Evolutionary conservation across 1,284 basidiomycete genomes (phyloP), one percentile per base, ranked within the genome.

Genomic region (Flammula alnicola): DNA sequence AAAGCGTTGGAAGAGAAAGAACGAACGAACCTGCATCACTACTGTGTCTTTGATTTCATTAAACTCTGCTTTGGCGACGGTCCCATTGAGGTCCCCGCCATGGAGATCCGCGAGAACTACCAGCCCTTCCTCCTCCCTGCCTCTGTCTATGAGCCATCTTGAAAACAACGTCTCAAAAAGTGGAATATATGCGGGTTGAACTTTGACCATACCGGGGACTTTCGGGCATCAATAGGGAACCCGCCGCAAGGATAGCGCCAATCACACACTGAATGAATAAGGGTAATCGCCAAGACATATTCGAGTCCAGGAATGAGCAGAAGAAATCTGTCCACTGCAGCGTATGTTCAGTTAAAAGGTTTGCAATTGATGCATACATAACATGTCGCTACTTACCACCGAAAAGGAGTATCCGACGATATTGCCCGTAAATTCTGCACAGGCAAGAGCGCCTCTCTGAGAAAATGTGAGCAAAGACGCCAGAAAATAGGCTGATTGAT

Each of bases 401-500:
- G 93, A 96, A 50, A 84, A 85, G 11, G 93, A 88, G 67, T 99
- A 99, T 38, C 96, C 96, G 51, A 93, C 77, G 60, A 98, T 90
- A 64, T 94, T 94, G 46, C 87, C 89, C 0, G 96, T 98, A 67
- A 98, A 98, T 65, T 98, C 96, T 79, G 98, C 95, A 62, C 94
- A 97, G 3, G 95, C 96, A 39, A 96, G 75, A 41, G 91, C 86
- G 43, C 94, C 94, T 63, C 94, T 81, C 87, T 95, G 10, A 14
- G 7, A 60, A 43, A 32, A n/a, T 20, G 29, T 35, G 11, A 53
- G 37, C 23, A 26, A 37, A 37, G 27, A 39, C 31, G 23, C 36
- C 23, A 48, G 17, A 19, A 16, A 14, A 8, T 9, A 39, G 1
- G 20, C 10, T 12, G 20, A 42, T 16, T n/a, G 17, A 29, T 33